Base-by-base conservation (phyloP, 169 alveolate genomes). In the Perkinsus olseni region DNA sequence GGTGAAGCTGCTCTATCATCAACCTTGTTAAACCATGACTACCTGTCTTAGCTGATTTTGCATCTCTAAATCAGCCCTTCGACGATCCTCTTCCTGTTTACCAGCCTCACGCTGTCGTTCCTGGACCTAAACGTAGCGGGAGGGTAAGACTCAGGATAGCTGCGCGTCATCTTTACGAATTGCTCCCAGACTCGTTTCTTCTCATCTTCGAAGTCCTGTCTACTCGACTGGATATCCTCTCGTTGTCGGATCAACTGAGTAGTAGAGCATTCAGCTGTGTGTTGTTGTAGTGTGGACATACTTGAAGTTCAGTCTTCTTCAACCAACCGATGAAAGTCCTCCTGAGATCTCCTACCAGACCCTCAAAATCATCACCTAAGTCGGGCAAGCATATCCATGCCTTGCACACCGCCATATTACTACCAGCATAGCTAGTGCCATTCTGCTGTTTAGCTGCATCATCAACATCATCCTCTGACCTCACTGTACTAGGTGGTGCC, bases 281-380 rank as follows among this genome's bases (percentile, higher is more conserved):
- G 97, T 91, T 95, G 93, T 92, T 94, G 96, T 91, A 96, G 34
- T 38, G 93, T 45, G 17, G 17, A 10, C 6, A 45, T 62, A 62
- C 82, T 24, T 95, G 95, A 92, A 95, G 94, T 51, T 97, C 97
- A 0, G 98, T 95, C 93, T 97, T 97, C 93, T 96, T 96, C 91
- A 97, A 94, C 98, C 98, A 97, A 93, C 96, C 92, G 6, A 96
- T 94, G 95, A 97, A 97, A 31, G 97, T 96, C 74, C 97, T 94
- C 62, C 98, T 92, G 93, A 97, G 93, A 95, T 97, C 98, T 74
- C 97, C 96, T n/a, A 96, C 98, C 98, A 97, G 96, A 28, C 92
- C 93, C 93, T 97, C 98, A 92, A 97, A 97, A 90, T 96, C 98
- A 38, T 96, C 97, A 0, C 93, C 39, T 1, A 82, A 74, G 90